Percentiles rank a stretch among this genome's conserved stretches.
Evolutionary conservation across 176 grass and related monocot genomes (phyloP).

Genomic region (Microstegium vimineum): DNA sequence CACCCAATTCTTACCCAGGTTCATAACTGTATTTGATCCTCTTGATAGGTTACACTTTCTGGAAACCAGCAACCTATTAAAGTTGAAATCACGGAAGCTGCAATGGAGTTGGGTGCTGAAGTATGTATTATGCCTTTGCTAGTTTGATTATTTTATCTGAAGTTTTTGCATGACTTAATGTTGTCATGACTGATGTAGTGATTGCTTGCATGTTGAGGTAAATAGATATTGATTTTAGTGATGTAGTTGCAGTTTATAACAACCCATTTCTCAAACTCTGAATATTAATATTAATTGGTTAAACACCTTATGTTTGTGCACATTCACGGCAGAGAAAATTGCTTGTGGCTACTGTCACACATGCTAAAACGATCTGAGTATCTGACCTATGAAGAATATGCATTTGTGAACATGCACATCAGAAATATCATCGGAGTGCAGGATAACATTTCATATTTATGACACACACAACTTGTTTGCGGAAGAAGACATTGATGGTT

Average conservation of each 20-base stretch:
- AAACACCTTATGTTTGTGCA: background rate
- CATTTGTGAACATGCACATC: background rate
- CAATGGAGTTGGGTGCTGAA: conserved; percentile 87
- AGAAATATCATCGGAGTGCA: background rate
- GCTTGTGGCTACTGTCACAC: background rate
- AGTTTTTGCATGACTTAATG: background rate
- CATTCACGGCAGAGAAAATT: background rate
- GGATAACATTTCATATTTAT: background rate
- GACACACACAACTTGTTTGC: background rate
- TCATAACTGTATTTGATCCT: background rate
- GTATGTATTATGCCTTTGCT: conserved; percentile 46
- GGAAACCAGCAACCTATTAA: conserved; percentile 97
- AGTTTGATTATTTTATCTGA: conserved; percentile 30
- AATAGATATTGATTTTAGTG: background rate
- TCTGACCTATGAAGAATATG: background rate
- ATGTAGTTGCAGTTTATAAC: background rate
- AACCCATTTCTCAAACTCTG: background rate
- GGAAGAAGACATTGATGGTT: background rate
- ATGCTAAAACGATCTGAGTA: background rate
- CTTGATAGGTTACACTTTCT: conserved; percentile 81
- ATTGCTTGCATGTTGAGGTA: background rate
- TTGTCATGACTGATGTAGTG: background rate
- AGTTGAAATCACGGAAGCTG: conserved; percentile 93
- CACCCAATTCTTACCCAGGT: background rate
- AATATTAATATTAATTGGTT: background rate